phyloP scores from a whole-genome alignment of 352 stramenopile genomes.

The Pythium coloratum region DNA sequence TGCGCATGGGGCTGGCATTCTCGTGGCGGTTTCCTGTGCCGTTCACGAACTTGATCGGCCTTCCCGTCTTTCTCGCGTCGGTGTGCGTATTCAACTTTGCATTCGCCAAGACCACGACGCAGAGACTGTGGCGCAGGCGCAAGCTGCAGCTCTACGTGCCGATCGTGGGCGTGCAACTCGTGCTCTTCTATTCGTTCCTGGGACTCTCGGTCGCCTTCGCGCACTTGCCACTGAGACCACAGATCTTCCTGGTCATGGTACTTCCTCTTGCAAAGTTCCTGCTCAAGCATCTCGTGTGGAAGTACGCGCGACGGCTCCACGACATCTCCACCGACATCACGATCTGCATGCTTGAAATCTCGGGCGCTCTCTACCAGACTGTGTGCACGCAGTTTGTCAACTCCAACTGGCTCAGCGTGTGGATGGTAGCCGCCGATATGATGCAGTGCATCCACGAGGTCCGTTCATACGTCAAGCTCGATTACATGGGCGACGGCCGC shows the following conservation, averaged over 20 bases:
- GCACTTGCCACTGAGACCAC: neutral
- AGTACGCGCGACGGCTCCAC: slow-evolving; percentile 11
- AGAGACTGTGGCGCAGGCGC: slow-evolving; percentile 1
- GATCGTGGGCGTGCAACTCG: slow-evolving; percentile 9
- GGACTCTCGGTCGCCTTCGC: slow-evolving; percentile 17
- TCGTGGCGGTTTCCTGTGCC: slow-evolving; percentile 14
- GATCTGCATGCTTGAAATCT: slow-evolving; percentile 26
- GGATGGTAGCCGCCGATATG: slow-evolving; percentile 1
- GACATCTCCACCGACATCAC: slow-evolving; percentile 27
- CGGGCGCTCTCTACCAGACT: slow-evolving; percentile 26
- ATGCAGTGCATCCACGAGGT: slow-evolving; percentile 10
- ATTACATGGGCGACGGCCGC: slow-evolving; percentile 18
- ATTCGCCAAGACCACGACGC: neutral
- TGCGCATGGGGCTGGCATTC: slow-evolving; percentile 6
- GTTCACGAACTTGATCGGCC: neutral
- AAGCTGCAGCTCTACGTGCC: slow-evolving; percentile 13
- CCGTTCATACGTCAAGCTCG: neutral
- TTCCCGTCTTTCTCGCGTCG: slow-evolving; percentile 1
- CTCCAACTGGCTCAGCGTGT: slow-evolving; percentile 1
- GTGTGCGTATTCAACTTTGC: slow-evolving; percentile 8
- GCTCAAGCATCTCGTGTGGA: slow-evolving; percentile 24
- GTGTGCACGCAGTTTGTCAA: slow-evolving; percentile 23
- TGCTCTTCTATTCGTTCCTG: slow-evolving; percentile 22
- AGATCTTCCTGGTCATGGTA: slow-evolving; percentile 12
- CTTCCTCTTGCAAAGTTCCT: slow-evolving; percentile 21